Evolutionary conservation across 2,329 filamentous ascomycete genomes (phyloP).

Genomic region (Alternaria arborescens): DNA sequence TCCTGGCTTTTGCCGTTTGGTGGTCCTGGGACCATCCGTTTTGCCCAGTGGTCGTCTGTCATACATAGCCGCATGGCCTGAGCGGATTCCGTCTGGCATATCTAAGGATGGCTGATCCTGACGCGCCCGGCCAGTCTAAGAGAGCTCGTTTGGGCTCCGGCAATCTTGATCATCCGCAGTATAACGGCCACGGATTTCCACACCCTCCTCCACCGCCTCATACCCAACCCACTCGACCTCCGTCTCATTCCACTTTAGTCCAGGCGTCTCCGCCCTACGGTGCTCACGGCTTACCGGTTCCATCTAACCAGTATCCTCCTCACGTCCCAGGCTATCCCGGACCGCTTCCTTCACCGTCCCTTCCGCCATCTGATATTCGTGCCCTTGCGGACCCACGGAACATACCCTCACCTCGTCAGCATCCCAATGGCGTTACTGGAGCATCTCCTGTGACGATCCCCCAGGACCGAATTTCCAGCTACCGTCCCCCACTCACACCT

Average conservation of each 20-base stretch:
- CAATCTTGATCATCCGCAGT: slow-evolving; percentile 35
- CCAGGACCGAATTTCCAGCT: slow-evolving; percentile 46
- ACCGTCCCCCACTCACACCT: slow-evolving; percentile 44
- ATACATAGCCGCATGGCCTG: slow-evolving; percentile 52
- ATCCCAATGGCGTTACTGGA: slow-evolving; percentile 46
- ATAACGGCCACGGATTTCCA: slow-evolving; percentile 46
- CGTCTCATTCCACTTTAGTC: slow-evolving; percentile 40
- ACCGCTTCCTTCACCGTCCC: slow-evolving; percentile 42
- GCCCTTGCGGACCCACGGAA: slow-evolving; percentile 45
- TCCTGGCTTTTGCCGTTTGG: slow-evolving; percentile 41
- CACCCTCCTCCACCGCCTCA: slow-evolving; percentile 45
- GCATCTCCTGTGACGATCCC: slow-evolving; percentile 43
- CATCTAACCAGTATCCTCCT: slow-evolving; percentile 32
- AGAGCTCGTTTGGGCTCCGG: slow-evolving; percentile 51
- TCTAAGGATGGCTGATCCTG: slow-evolving; percentile 53
- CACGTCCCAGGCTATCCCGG: slow-evolving; percentile 32
- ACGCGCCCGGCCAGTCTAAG: slow-evolving; percentile 48
- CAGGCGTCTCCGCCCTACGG: slow-evolving; percentile 43
- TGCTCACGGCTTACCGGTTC: slow-evolving; percentile 37
- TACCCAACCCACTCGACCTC: slow-evolving; percentile 39
- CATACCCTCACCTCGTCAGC: slow-evolving; percentile 46
- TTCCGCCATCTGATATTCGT: slow-evolving; percentile 46
- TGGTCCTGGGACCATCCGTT: slow-evolving; percentile 30
- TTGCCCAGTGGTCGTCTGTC: slow-evolving; percentile 31
- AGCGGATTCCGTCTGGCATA: slow-evolving; percentile 46